Conservation (phyloP, 805 yeast species). For the Danielozyma ontarioensis region DNA sequence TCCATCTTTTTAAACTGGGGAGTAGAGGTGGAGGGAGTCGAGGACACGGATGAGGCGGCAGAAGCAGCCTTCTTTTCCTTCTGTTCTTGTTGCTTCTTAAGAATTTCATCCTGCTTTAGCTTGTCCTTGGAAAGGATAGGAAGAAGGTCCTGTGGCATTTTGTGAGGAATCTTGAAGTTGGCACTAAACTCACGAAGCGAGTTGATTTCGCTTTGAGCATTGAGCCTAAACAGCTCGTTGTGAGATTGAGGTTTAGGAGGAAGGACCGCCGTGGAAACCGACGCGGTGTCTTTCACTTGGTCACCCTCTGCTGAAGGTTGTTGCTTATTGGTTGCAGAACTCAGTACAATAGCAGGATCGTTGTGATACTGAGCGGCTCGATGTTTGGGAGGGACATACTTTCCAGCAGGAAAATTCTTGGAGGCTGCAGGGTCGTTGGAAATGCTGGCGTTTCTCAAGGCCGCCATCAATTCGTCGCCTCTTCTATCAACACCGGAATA, state of each 20-base stretch:
- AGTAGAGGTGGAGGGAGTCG: neutral
- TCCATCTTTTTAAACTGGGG: constrained; percentile 34
- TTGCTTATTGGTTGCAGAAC: constrained; percentile 33
- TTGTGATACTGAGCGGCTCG: constrained; percentile 46
- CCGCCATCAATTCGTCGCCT: constrained; percentile 46
- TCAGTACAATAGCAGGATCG: constrained; percentile 65
- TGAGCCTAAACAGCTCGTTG: constrained; percentile 38
- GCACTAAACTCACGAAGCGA: constrained; percentile 75
- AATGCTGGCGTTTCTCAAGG: constrained; percentile 30
- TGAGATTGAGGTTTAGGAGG: constrained; percentile 8
- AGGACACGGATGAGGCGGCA: neutral
- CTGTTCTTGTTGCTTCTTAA: constrained; percentile 30
- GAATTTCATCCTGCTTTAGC: constrained; percentile 57
- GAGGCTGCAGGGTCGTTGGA: constrained; percentile 10
- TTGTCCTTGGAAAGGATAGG: constrained; percentile 69
- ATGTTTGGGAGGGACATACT: constrained; percentile 54
- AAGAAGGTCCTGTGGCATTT: constrained; percentile 54
- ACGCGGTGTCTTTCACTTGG: neutral
- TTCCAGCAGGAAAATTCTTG: constrained; percentile 21
- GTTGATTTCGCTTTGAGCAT: constrained; percentile 59
- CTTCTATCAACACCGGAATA: constrained; percentile 86
- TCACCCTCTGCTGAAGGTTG: neutral
- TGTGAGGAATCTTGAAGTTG: constrained; percentile 67
- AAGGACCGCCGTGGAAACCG: neutral
- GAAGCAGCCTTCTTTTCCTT: constrained; percentile 5